Conservation (phyloP, 2,329 filamentous ascomycete species). For the Cladosporium austrohemisphaericum region DNA sequence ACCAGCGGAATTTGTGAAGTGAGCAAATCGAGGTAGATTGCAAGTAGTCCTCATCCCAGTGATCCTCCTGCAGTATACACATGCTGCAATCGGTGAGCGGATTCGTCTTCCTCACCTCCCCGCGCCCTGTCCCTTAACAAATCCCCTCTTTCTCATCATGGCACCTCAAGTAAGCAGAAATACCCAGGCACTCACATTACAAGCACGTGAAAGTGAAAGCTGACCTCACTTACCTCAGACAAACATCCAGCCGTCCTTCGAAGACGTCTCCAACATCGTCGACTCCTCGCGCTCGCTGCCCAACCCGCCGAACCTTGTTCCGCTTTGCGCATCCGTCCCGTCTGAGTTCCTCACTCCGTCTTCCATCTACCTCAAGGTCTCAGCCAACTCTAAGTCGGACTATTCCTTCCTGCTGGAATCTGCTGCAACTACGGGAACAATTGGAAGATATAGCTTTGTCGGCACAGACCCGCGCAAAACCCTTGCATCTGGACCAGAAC, state of each 20-base stretch:
- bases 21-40: neutral
- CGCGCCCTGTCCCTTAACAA: conserved; percentile 29
- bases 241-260: conserved; percentile 57
- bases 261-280: conserved; percentile 57
- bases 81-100: conserved; percentile 19
- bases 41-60: neutral
- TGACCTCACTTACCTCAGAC: conserved; percentile 33
- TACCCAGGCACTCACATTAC: neutral
- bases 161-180: conserved; percentile 15
- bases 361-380: conserved; percentile 90
- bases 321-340: conserved; percentile 77
- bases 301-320: conserved; percentile 71
- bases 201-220: neutral
- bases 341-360: conserved; percentile 93
- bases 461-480: conserved; percentile 76
- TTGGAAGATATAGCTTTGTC: conserved; percentile 93
- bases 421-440: conserved; percentile 82
- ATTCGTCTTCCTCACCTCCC: conserved; percentile 33
- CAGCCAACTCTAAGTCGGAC: conserved; percentile 64
- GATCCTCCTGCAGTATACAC: conserved; percentile 9
- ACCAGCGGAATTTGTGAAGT: conserved; percentile 8
- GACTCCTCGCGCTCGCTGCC: conserved; percentile 47
- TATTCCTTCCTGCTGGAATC: conserved; percentile 95
- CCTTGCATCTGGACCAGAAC: conserved; percentile 79
- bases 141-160: conserved; percentile 15